Evolutionary conservation across 345 rosid genomes (phyloP), one percentile per base, ranked within the genome.

Genomic region (Euphorbia tirucalli): DNA sequence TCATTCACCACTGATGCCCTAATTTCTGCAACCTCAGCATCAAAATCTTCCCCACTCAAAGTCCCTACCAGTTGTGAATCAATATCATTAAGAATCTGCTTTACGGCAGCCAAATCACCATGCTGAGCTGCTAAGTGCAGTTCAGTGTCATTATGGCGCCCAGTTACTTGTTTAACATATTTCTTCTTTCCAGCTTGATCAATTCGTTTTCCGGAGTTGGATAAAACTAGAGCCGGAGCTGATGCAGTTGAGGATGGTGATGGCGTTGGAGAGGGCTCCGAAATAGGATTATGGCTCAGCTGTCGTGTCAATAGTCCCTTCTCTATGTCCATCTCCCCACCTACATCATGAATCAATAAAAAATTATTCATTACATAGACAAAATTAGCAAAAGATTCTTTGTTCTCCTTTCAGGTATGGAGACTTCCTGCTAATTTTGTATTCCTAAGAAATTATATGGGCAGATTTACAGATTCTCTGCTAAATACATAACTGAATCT

Each of bases 131-230:
- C 92, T 68, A 90, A 77, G 68, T 92, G 98, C 44, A 95, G 90
- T 83, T 93, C 98, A 0, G 97, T 90, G 70, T 91, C 96, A 41
- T 95, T 90, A 73, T 91, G 92, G 25, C 93, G 97, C 61, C 92
- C 96, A 0, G 94, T 94, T 49, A 93, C 97, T 78, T 93, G 98
- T 81, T 93, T 93, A n/a, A 93, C 94, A 73, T 90, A 89, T 90
- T 89, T 95, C 77, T 90, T 90, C 77, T 83, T 95, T 5, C 88
- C 90, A 1, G 94, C 97, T 74, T 92, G 98, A 70, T 95, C 99
- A n/a, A 95, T 94, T 43, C 83, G 79, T 74, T 90, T 93, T 66
- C 97, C 97, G 0, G 98, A 92, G 59, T 87, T 89, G 48, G 91
- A 87, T 41, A 92, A 75, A 57, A 88, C 91, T 69, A 91, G 80